phyloP scores from a whole-genome alignment of 2,329 filamentous ascomycete species.

The Anisogramma anomala region DNA sequence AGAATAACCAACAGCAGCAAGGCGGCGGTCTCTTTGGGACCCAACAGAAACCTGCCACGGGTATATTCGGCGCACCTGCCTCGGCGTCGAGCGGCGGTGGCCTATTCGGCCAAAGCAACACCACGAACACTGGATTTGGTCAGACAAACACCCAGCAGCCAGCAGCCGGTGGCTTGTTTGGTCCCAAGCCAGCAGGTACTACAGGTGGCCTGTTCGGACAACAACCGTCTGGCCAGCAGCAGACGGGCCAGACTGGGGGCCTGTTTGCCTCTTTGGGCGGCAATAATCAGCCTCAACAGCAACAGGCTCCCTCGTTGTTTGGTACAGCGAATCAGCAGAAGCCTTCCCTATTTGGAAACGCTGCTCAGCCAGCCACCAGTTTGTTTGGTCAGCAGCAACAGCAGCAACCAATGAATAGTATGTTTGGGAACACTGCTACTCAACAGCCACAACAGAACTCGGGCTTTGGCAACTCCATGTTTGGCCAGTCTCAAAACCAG shows the following conservation, averaged over 20 bases:
- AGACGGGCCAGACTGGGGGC: slow-evolving; percentile 29
- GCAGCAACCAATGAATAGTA: slow-evolving; percentile 30
- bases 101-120: slow-evolving; percentile 28
- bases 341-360: slow-evolving; percentile 42
- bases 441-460: slow-evolving; percentile 39
- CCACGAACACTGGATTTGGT: slow-evolving; percentile 20
- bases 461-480: slow-evolving; percentile 42
- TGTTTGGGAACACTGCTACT: slow-evolving; percentile 36
- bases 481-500: slow-evolving; percentile 41
- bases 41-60: slow-evolving; percentile 20
- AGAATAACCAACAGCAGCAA: neutral
- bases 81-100: slow-evolving; percentile 23
- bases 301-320: slow-evolving; percentile 35
- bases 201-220: slow-evolving; percentile 40
- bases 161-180: slow-evolving; percentile 30
- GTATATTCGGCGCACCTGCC: slow-evolving; percentile 24
- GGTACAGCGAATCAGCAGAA: slow-evolving; percentile 42
- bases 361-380: slow-evolving; percentile 32
- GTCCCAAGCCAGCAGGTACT: slow-evolving; percentile 28
- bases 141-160: slow-evolving; percentile 16
- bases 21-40: slow-evolving; percentile 9
- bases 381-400: slow-evolving; percentile 42
- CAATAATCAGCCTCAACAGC: slow-evolving; percentile 24
- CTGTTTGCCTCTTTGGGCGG: slow-evolving; percentile 38
- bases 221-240: slow-evolving; percentile 26